Evolutionary conservation across 805 yeast species (phyloP).

Genomic region (Wickerhamiella spandovensis): DNA sequence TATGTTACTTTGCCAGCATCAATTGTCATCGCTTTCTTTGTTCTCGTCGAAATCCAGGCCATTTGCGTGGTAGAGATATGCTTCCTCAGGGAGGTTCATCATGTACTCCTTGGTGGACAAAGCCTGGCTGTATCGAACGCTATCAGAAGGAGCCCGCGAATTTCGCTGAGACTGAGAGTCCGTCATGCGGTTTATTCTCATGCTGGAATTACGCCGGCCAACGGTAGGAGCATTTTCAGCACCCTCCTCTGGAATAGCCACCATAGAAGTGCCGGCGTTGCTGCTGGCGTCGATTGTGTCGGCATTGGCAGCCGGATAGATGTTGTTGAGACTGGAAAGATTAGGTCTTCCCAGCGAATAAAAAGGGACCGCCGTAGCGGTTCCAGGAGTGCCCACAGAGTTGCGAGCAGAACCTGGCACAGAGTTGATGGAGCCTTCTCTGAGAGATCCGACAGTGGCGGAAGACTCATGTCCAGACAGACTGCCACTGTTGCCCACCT

Average conservation of each 20-base stretch:
- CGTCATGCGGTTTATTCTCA: background rate
- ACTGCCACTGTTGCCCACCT: conserved; percentile 11
- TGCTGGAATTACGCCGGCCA: background rate
- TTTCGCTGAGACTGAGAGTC: background rate
- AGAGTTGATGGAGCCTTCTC: background rate
- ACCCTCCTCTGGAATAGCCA: conserved; percentile 8
- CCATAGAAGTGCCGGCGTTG: conserved; percentile 8
- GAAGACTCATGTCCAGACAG: conserved; percentile 31
- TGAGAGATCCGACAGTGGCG: conserved; percentile 41
- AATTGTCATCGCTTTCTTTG: background rate
- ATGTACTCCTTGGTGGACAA: conserved; percentile 13
- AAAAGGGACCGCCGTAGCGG: background rate
- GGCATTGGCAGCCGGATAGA: background rate
- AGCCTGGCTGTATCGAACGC: conserved; percentile 9
- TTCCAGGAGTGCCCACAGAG: background rate
- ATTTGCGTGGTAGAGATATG: conserved; percentile 8
- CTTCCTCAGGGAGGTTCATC: conserved; percentile 17
- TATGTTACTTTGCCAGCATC: no score
- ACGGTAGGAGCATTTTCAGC: background rate
- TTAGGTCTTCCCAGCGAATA: conserved; percentile 1
- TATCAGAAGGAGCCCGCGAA: background rate
- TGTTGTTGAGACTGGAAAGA: conserved; percentile 1
- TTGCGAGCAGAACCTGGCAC: background rate
- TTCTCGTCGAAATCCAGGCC: conserved; percentile 9
- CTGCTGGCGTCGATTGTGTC: conserved; percentile 7